These are phyloP conservation scores for Scheffersomyces titani DNA, from an alignment of 1,139 yeast genomes.

Conservation along the genomic window DNA sequence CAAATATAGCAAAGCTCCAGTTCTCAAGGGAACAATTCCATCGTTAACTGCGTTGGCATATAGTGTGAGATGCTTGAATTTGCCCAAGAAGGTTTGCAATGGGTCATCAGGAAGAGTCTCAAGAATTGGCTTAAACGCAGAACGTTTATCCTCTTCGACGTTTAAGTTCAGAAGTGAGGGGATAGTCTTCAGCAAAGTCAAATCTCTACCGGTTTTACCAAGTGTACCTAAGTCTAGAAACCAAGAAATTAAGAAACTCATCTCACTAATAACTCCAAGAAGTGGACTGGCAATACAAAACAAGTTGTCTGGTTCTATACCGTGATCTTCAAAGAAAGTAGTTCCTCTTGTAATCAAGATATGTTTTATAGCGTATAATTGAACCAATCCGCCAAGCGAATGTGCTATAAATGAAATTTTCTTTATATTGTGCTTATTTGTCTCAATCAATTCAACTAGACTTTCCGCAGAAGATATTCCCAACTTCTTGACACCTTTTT, in stretches of 20 bases:
- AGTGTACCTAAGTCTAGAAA: slow-evolving; percentile 27
- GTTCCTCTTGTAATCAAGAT: slow-evolving; percentile 17
- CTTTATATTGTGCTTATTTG: slow-evolving; percentile 10
- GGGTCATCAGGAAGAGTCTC: slow-evolving; percentile 27
- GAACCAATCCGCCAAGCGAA: slow-evolving; percentile 27
- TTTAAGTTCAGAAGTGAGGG: slow-evolving; percentile 14
- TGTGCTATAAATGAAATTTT: slow-evolving; percentile 26
- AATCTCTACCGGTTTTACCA: slow-evolving; percentile 29
- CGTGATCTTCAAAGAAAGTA: slow-evolving; percentile 14
- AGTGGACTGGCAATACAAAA: slow-evolving; percentile 27
- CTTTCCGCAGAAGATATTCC: slow-evolving; percentile 19
- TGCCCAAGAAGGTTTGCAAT: slow-evolving; percentile 15
- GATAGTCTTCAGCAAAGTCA: slow-evolving; percentile 22
- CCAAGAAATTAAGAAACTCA: slow-evolving; percentile 25
- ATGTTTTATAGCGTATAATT: slow-evolving; percentile 24
- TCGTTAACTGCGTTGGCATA: slow-evolving; percentile 29
- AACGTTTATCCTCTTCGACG: slow-evolving; percentile 6
- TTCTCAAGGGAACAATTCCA: slow-evolving; percentile 28
- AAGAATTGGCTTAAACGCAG: slow-evolving; percentile 19
- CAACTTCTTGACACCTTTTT: slow-evolving; percentile 22
- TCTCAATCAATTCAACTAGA: slow-evolving; percentile 13
- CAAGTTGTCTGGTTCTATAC: slow-evolving; percentile 21
- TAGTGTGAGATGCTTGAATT: slow-evolving; percentile 20
- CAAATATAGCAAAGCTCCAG: slow-evolving; percentile 23
- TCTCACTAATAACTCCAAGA: slow-evolving; percentile 25